Conservation (phyloP, 257 asterid species). For the Verbascum thapsus region DNA sequence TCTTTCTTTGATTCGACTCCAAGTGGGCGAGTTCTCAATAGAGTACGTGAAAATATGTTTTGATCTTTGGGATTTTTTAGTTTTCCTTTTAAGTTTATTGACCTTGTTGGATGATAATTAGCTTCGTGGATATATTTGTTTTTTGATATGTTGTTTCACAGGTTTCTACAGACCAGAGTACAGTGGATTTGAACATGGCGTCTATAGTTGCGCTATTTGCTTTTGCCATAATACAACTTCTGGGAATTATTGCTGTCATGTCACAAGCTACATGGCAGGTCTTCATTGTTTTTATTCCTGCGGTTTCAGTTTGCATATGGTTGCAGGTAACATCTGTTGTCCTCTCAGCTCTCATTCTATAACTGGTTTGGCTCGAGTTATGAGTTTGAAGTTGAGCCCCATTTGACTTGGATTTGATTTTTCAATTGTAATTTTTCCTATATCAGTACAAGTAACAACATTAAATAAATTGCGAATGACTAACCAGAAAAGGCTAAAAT, state of each 20-base stretch:
- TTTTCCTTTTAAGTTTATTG: neutral
- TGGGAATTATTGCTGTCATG: constrained; percentile 81
- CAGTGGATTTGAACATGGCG: constrained; percentile 68
- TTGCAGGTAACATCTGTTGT: constrained; percentile 55
- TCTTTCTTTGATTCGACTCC: constrained; percentile 98
- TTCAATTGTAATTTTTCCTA: no score
- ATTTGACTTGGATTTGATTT: no score
- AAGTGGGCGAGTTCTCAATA: constrained; percentile 82
- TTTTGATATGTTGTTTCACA: constrained; percentile 39
- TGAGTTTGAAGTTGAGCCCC: no score
- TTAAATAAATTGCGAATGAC: no score
- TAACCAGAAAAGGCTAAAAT: no score
- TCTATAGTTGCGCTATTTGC: constrained; percentile 56
- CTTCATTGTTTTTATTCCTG: constrained; percentile 73
- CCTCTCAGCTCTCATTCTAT: neutral
- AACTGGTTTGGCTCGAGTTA: no score
- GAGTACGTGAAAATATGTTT: constrained; percentile 51
- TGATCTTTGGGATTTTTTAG: neutral
- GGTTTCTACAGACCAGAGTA: constrained; percentile 91
- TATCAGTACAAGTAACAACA: no score
- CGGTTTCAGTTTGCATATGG: constrained; percentile 66
- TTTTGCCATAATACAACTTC: constrained; percentile 65
- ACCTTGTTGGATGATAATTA: neutral
- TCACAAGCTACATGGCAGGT: constrained; percentile 88
- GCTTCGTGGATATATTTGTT: neutral